Evolutionary conservation across 2,329 filamentous ascomycete genomes (phyloP).

Genomic region (Penicillium sp.): DNA sequence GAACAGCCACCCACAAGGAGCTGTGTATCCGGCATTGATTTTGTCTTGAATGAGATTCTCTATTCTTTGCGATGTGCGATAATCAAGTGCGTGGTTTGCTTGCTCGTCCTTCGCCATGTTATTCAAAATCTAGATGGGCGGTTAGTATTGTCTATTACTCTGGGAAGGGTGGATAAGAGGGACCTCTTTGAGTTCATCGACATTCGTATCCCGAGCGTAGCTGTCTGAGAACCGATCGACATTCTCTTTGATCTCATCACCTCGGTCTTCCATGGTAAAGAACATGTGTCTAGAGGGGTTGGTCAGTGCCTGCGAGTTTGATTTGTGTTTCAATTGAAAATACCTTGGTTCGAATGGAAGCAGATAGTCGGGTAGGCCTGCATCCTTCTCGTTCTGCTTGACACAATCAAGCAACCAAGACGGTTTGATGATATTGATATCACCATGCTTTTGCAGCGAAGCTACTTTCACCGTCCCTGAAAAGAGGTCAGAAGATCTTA

Average conservation of each 20-base stretch:
- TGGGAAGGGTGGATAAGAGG: slow-evolving; percentile 13
- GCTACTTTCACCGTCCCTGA: slow-evolving; percentile 71
- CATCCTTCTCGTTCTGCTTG: slow-evolving; percentile 56
- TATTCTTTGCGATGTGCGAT: slow-evolving; percentile 55
- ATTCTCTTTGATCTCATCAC: slow-evolving; percentile 58
- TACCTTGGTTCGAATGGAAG: slow-evolving; percentile 63
- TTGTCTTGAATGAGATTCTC: slow-evolving; percentile 55
- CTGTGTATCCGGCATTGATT: slow-evolving; percentile 31
- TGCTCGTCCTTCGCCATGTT: slow-evolving; percentile 36
- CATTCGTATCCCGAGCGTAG: slow-evolving; percentile 68
- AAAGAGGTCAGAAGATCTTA: slow-evolving; percentile 13
- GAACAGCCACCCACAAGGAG: slow-evolving; percentile 51
- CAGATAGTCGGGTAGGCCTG: slow-evolving; percentile 55
- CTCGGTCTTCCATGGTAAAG: slow-evolving; percentile 60
- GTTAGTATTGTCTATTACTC: not conserved
- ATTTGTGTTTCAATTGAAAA: not conserved
- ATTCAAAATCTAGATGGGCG: slow-evolving; percentile 35
- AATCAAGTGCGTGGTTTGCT: slow-evolving; percentile 38
- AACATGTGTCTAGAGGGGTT: slow-evolving; percentile 67
- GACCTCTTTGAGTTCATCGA: slow-evolving; percentile 60
- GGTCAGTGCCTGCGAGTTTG: not conserved
- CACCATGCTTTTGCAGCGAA: slow-evolving; percentile 71
- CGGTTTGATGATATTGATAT: slow-evolving; percentile 72
- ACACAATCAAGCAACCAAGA: slow-evolving; percentile 84
- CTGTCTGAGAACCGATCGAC: slow-evolving; percentile 81